Base-by-base conservation (phyloP, 768 basidiomycete genomes). In the Boletus fagicola region DNA sequence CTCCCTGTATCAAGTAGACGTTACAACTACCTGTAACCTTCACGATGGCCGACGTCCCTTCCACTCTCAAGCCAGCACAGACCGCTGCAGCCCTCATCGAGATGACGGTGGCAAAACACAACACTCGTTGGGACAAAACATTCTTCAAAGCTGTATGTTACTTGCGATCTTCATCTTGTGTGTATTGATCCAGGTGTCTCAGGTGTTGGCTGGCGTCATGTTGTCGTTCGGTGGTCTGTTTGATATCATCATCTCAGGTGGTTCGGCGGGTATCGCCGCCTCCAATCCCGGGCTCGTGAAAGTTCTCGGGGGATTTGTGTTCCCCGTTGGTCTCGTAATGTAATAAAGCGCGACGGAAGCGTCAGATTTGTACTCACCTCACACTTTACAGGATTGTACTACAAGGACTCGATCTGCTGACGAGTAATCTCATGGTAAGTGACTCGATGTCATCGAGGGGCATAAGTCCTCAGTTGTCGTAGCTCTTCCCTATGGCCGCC, bases 291-390 rank as follows among this genome's bases (percentile, higher is more conserved):
- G 88, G 20, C 72, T 90, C 11, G 83, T 87, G 45, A 88, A 85
- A 65, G 60, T 87, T 31, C 69, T 90, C 3, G 79, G 79, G 18
- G 87, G 84, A 16, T 81, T 88, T 47, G 83, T 90, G 26, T 90
- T 90, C 68, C 88, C 88, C 10, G 85, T 87, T 2, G 88, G 88
- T 65, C 81, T 90, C 75, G 84, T 86, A 53, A 90, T 90, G 88
- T 89, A 63, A 58, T 77, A 58, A 13, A n/a, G 13, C 7, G 1
- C 9, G 7, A 7, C 4, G 8, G 30, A 18, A 39, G 40, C 4
- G 26, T 45, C 11, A 11, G n/a, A 12, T 15, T 7, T 13, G 36
- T 33, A 24, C 49, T 61, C 28, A 64, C 28, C 13, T 36, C 22
- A 10, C 15, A 20, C 2, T 13, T 36, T 38, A 22, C 60, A 90